Evolutionary conservation across 805 yeast species (phyloP).

Genomic region (Crinitomyces ghanaensis): DNA sequence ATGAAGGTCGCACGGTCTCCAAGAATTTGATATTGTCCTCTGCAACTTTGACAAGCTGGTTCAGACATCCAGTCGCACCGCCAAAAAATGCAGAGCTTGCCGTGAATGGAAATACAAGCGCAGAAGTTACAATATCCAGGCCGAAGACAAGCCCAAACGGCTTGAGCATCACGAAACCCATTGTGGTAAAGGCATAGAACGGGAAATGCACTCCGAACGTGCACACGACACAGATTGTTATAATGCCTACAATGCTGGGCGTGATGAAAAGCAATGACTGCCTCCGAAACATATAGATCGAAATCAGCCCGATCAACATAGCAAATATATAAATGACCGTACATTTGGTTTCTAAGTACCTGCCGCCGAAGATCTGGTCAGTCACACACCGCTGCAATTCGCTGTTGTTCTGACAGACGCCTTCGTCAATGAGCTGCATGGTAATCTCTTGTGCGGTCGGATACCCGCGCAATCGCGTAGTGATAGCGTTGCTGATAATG

Average conservation of each 20-base stretch:
- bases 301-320: slow-evolving; percentile 13
- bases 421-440: slow-evolving; percentile 10
- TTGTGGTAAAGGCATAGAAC: slow-evolving; percentile 13
- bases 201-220: slow-evolving; percentile 18
- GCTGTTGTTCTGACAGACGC: slow-evolving; percentile 15
- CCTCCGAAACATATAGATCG: slow-evolving; percentile 13
- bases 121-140: slow-evolving; percentile 13
- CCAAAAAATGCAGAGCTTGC: slow-evolving; percentile 17
- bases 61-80: slow-evolving; percentile 10
- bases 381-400: slow-evolving; percentile 13
- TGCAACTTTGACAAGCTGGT: slow-evolving; percentile 9
- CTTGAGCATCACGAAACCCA: slow-evolving; percentile 14
- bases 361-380: slow-evolving; percentile 15
- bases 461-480: slow-evolving; percentile 17
- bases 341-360: slow-evolving; percentile 13
- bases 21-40: slow-evolving; percentile 7
- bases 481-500: slow-evolving; percentile 18
- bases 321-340: slow-evolving; percentile 19
- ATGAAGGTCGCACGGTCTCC: slow-evolving; percentile 12
- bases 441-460: slow-evolving; percentile 10
- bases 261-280: slow-evolving; percentile 13
- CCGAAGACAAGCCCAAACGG: slow-evolving; percentile 21
- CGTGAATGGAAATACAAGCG: slow-evolving; percentile 20
- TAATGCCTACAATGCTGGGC: slow-evolving; percentile 18
- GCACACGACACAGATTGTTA: slow-evolving; percentile 15